phyloP scores from a whole-genome alignment of 768 basidiomycete species.

The Dacryopinax spathularia region DNA sequence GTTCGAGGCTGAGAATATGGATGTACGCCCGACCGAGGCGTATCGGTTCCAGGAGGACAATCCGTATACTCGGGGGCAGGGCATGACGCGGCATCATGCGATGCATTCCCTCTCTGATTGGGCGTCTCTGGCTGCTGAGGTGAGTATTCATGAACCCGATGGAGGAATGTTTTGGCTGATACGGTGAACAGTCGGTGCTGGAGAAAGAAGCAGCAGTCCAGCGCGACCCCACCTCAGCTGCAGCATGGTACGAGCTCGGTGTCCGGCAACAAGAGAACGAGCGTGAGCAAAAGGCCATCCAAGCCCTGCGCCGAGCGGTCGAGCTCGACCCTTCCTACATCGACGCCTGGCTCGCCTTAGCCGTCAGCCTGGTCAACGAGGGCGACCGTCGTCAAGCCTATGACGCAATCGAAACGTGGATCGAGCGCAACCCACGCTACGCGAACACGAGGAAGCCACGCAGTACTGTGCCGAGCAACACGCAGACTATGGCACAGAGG shows the following conservation, averaged over 20 bases:
- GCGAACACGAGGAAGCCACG: constrained; percentile 20
- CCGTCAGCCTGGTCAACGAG: constrained; percentile 86
- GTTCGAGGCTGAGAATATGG: constrained; percentile 59
- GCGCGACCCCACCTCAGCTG: constrained; percentile 49
- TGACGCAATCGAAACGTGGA: constrained; percentile 75
- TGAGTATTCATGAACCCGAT: constrained; percentile 17
- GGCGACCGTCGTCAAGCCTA: constrained; percentile 58
- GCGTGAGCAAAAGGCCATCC: constrained; percentile 76
- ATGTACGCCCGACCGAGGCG: constrained; percentile 35
- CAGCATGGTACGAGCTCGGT: constrained; percentile 82
- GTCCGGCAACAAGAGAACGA: constrained; percentile 98
- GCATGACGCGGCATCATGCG: constrained; percentile 35
- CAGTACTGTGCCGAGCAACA: constrained; percentile 29
- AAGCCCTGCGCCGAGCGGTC: constrained; percentile 66
- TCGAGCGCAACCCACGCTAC: constrained; percentile 47
- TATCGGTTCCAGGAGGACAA: constrained; percentile 70
- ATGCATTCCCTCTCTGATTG: constrained; percentile 22
- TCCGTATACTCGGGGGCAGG: constrained; percentile 56
- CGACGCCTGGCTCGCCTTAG: constrained; percentile 78
- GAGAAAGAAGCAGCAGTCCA: constrained; percentile 85
- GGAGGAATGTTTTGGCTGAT: constrained; percentile 4
- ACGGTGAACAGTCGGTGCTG: constrained; percentile 55
- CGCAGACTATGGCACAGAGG: constrained; percentile 13
- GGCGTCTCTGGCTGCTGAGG: constrained; percentile 25
- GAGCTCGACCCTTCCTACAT: constrained; percentile 65